Evolutionary conservation across 225 moss, liverwort and hornwort species (phyloP), one percentile per base, ranked within the genome.

Genomic region (Ulota crispa): DNA sequence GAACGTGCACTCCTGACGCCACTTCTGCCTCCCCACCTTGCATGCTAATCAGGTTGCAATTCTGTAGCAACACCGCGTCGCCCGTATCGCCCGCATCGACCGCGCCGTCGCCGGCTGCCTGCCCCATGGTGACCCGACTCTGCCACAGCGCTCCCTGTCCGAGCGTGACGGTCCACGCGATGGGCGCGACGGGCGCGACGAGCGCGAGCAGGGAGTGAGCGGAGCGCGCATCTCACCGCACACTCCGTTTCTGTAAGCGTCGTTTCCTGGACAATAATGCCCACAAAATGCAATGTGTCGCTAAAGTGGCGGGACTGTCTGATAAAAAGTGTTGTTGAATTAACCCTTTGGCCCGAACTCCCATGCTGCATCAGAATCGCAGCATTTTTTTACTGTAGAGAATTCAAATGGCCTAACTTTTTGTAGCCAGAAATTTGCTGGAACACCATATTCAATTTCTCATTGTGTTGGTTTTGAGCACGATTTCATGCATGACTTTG

Each of bases 31-130:
- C 57, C 14, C 55, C 80, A 15, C 64, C 64, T 1, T 42, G 26
- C 80, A 80, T 70, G 52, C 68, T 83, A 8, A 91, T 89, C 57
- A 89, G 30, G 61, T 83, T 91, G 81, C 91, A 91, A 75, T 91
- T 87, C 32, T 31, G 70, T 43, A 91, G 43, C 81, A 86, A 34
- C 21, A 91, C 14, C 34, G 50, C 10, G 36, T 11, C 6, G 19
- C 7, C 53, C 20, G 67, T 34, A 26, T 11, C 6, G 19, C 7
- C 53, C 20, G 67, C 50, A 37, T 66, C 50, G 42, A 30, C 55
- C 21, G 68, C 78, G 41, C 52, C 41, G 61, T 52, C 39, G 60
- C 52, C 68, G n/a, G 70, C 54, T 14, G 74, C 55, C 30, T 39
- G 73, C 64, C 19, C 74, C 78, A 85, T 79, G 13, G 27, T 32